These are phyloP conservation scores for Plasmodium fragile DNA, from an alignment of 169 alveolate genomes.

Conservation along the genomic window DNA sequence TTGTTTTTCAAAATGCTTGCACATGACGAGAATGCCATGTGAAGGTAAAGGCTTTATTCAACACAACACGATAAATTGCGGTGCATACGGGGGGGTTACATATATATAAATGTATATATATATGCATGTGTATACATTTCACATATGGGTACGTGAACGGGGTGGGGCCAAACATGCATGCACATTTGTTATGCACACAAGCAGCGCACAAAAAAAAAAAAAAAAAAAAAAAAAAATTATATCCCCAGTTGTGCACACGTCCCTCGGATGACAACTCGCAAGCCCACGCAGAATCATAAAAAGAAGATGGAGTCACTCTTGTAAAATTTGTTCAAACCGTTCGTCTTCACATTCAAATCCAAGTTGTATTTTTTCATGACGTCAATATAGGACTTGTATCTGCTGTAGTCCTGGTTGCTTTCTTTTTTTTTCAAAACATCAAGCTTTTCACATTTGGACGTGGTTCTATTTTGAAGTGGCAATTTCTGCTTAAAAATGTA, in stretches of 20 bases:
- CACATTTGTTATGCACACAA: background rate
- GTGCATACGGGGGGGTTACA: background rate
- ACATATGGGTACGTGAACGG: background rate
- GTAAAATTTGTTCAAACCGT: conserved; percentile 56
- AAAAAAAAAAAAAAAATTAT: background rate
- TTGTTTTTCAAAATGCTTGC: background rate
- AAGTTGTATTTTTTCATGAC: conserved; percentile 45
- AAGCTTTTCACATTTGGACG: conserved; percentile 33
- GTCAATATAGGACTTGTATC: conserved; percentile 43
- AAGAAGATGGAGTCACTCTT: conserved; percentile 73
- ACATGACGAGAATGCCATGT: background rate
- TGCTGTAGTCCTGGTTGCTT: conserved; percentile 8
- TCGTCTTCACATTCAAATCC: conserved; percentile 65
- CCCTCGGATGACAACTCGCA: background rate
- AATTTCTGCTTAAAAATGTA: conserved; percentile 88
- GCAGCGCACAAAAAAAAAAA: background rate
- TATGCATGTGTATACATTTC: background rate
- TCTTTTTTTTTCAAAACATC: conserved; percentile 63
- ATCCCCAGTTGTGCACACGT: background rate
- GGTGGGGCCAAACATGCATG: background rate
- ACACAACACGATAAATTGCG: background rate
- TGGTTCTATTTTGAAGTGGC: conserved; percentile 55
- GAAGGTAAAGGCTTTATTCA: background rate
- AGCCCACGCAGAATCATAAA: background rate
- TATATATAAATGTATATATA: background rate